Percentiles rank a stretch among this genome's conserved stretches.
Conservation (phyloP, 805 yeast species). For the Candida adriatica region DNA sequence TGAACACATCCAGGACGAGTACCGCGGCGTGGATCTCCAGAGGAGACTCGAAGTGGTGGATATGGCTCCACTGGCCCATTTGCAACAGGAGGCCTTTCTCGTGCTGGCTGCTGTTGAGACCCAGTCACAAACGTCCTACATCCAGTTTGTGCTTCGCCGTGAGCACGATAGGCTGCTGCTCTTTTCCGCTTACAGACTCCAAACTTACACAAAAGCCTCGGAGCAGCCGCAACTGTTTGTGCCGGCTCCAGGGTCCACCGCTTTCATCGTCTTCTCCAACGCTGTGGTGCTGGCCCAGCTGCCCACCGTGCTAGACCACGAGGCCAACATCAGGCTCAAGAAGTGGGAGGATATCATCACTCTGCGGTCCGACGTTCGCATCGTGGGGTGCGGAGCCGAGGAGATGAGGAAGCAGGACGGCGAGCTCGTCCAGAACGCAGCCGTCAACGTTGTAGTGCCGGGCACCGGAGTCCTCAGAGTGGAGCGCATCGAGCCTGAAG, state of each 20-base stretch:
- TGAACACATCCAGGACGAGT: conserved; percentile 31
- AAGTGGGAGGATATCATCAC: conserved; percentile 80
- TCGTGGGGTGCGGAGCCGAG: conserved; percentile 58
- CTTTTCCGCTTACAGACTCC: conserved; percentile 60
- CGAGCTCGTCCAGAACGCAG: conserved; percentile 30
- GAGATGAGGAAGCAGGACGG: conserved; percentile 22
- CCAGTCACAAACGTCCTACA: conserved; percentile 29
- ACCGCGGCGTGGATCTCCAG: conserved; percentile 34
- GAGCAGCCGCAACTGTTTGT: conserved; percentile 43
- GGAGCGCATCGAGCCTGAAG: conserved; percentile 33
- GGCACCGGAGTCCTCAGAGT: conserved; percentile 57
- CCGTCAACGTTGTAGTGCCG: conserved; percentile 42
- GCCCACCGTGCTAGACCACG: conserved; percentile 29
- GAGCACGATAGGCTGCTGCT: conserved; percentile 45
- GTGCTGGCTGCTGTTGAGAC: conserved; percentile 35
- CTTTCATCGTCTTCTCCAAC: conserved; percentile 51
- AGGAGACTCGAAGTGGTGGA: conserved; percentile 53
- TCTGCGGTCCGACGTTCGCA: conserved; percentile 43
- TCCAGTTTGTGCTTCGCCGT: conserved; percentile 48
- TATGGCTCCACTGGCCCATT: conserved; percentile 40
- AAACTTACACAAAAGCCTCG: conserved; percentile 33
- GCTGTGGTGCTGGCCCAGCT: conserved; percentile 65
- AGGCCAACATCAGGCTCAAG: conserved; percentile 27
- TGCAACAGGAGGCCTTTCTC: conserved; percentile 36
- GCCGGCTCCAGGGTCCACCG: conserved; percentile 53